Base-by-base conservation (phyloP, 2,329 filamentous ascomycete species). In the Microsporum audouinii region DNA sequence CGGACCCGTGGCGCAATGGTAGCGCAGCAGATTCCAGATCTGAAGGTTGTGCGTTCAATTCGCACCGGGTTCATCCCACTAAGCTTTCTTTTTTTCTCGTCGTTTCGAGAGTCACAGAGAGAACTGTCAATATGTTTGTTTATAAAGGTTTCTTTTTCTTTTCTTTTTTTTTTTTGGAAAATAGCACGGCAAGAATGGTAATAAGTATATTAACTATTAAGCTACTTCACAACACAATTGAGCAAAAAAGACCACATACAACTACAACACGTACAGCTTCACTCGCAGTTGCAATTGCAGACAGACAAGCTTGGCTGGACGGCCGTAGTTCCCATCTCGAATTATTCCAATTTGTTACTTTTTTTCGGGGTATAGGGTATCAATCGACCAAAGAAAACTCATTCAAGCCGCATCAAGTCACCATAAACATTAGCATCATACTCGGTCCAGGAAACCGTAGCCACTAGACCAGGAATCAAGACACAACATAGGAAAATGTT, bases 1-100 rank as follows among this genome's bases (percentile, higher is more conserved):
- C 14, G 60, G 61, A 57, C 61, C 61, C 61, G 51, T 63, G 61
- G 61, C 61, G 61, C 59, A 63, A 63, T 59, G 61, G 61, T 63
- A 63, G 56, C 61, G 61, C 61, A 59, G 61, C 56, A 61, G 61
- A 63, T 59, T 63, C 61, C 61, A 63, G 61, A 63, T 63, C 61
- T 61, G 56, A 63, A 63, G 61, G 56, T 63, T 63, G 58, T 57
- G 43, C 60, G 61, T 63, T 63, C 61, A 61, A 63, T 61, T 63
- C 61, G 60, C 43, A 41, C 57, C 51, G 61, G 61, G 61, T 57
- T 63, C 61, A 63, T 58, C 14, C 10, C n/a, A 29, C 10, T 14
- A 33, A 10, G 5, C 2, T 51, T 51, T 14, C 6, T 61, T 41
- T 41, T 57, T 58, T 60, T 56, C 38, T 59, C 34, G 51, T 38